phyloP scores from a whole-genome alignment of 225 moss, liverwort and hornwort genomes.

The Polytrichum commune region DNA sequence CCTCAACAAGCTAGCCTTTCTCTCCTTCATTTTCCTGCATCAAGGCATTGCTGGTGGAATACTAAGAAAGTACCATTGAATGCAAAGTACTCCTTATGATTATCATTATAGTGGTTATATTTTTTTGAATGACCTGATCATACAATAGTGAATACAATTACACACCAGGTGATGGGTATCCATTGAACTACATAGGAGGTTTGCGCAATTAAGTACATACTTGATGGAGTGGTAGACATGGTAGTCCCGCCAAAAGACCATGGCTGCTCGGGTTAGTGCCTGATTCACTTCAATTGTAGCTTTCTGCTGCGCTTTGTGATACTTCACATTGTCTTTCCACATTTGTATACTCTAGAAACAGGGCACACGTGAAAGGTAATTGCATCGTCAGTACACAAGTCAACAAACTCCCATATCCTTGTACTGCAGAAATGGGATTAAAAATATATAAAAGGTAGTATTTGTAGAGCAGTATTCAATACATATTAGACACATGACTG shows the following conservation, averaged over 20 bases:
- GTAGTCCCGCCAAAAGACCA: constrained; percentile 99
- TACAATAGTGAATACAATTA: too few species aligned
- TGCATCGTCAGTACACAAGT: not conserved
- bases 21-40: constrained; percentile 80
- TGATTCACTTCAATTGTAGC: constrained; percentile 94
- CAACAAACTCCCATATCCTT: not conserved
- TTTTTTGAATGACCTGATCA: too few species aligned
- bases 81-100: too few species aligned
- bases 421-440: not conserved
- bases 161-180: constrained; percentile 1
- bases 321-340: constrained; percentile 91
- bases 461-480: too few species aligned
- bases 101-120: too few species aligned
- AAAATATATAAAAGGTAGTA: too few species aligned
- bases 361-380: constrained; percentile 5
- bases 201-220: constrained; percentile 50
- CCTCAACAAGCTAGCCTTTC: constrained; percentile 54
- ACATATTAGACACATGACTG: too few species aligned
- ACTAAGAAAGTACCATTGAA: too few species aligned
- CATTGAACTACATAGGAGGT: not conserved
- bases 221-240: constrained; percentile 93
- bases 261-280: constrained; percentile 95
- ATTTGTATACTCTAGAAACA: constrained; percentile 65
- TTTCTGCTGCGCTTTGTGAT: constrained; percentile 72
- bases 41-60: not conserved